Evolutionary conservation across 2,329 filamentous ascomycete species (phyloP), one percentile per base, ranked within the genome.

Genomic region (Pestalotiopsis sp.): DNA sequence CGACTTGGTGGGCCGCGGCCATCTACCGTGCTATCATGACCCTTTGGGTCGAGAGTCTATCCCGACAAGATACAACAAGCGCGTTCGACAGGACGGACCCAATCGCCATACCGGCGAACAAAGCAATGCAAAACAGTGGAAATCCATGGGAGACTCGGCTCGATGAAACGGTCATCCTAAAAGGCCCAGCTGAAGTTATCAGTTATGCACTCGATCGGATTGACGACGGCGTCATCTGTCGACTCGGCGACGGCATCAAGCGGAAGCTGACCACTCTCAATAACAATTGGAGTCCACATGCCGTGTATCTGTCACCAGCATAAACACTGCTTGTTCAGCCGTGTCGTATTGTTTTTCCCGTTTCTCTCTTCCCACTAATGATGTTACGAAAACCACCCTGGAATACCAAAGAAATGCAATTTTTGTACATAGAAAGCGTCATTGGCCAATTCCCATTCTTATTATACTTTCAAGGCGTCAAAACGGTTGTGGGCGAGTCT

Each of bases 1-100:
- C 91, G 5, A 87, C 85, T 49, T 94, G 91, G 91, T 93, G 91
- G 91, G 82, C 89, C n/a, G 87, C 85, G 1, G 91, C 90, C 3
- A 81, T 93, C 56, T 93, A 93, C 76, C 88, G 91, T n/a, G 90
- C 86, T 2, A 85, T 85, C 4, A 80, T 92, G 68, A 85, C 90
- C 56, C 81, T 91, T 2, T 92, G 89, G 90, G 83, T 86, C 2
- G 88, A 91, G 72, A 87, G 88, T 72, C 78, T 91, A 67, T 83
- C 81, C 5, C 83, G 84, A 68, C 82, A 84, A 56, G 80, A 84
- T 69, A 75, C 77, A 2, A 68, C 72, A 1, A 62, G 84, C 1
- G 78, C 80, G 23, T 73, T 78, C 0, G 27, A 31, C 27, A 31
- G 27, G 5, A 31, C 27, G 27, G 27, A 31, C 27, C 27, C 6